Evolutionary conservation across 2,329 filamentous ascomycete species (phyloP).

Genomic region (Hypoxylon sp.): DNA sequence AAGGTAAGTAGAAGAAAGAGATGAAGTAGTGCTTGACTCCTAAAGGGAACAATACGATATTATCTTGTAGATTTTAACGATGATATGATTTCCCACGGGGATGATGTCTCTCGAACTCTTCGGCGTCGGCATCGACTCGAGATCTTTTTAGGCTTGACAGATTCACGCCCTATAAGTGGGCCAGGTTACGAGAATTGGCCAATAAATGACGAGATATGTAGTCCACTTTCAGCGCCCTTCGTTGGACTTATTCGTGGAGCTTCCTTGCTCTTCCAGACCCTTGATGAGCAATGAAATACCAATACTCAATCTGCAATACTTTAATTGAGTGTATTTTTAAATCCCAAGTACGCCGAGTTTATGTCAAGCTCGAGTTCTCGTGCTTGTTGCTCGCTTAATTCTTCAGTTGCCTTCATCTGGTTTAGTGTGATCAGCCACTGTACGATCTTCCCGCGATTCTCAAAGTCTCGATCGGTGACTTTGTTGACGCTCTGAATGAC

Average conservation of each 20-base stretch:
- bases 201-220: constrained; percentile 14
- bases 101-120: no score
- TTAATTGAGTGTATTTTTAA: constrained; percentile 74
- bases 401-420: constrained; percentile 96
- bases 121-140: no score
- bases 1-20: no score
- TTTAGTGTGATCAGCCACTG: constrained; percentile 98
- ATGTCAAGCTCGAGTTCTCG: constrained; percentile 93
- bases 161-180: constrained; percentile 29
- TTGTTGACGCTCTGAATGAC: constrained; percentile 98
- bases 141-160: constrained; percentile 29
- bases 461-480: constrained; percentile 94
- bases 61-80: no score
- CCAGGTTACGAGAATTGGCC: constrained; percentile 12
- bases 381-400: constrained; percentile 85
- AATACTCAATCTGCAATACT: constrained; percentile 28
- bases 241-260: constrained; percentile 10
- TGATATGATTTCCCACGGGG: no score
- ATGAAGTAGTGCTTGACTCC: no score
- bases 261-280: constrained; percentile 13
- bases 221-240: constrained; percentile 22
- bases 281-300: background rate
- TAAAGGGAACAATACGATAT: no score
- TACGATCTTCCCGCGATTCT: constrained; percentile 95
- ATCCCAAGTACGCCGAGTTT: constrained; percentile 91